Percentiles rank a stretch among this genome's conserved stretches.
phyloP scores from a whole-genome alignment of 805 yeast species.

The Ogataea allantospora region DNA sequence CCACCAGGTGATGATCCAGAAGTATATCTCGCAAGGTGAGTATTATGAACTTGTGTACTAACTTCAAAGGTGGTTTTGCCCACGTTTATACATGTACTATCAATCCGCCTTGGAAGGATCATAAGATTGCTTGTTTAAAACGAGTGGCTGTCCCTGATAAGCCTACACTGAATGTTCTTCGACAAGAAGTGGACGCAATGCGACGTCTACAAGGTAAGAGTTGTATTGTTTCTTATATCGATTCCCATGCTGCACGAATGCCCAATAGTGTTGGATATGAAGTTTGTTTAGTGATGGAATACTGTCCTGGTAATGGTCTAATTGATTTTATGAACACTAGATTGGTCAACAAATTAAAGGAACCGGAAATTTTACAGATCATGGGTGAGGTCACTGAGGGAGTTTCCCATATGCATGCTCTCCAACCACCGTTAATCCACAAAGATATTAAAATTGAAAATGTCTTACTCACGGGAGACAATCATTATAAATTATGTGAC shows the following conservation, averaged over 20 bases:
- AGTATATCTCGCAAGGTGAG: conserved; percentile 75
- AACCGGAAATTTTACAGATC: conserved; percentile 63
- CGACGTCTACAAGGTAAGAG: conserved; percentile 75
- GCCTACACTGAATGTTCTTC: conserved; percentile 69
- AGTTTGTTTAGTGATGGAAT: conserved; percentile 78
- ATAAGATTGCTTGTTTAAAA: conserved; percentile 74
- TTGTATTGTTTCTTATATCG: conserved; percentile 86
- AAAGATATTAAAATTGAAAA: conserved; percentile 83
- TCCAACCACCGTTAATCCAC: conserved; percentile 69
- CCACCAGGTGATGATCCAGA: conserved; percentile 64
- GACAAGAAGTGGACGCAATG: conserved; percentile 98
- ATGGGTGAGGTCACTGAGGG: conserved; percentile 72
- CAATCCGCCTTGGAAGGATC: conserved; percentile 56
- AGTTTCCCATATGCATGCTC: conserved; percentile 73
- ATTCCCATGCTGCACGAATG: conserved; percentile 88
- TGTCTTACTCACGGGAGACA: conserved; percentile 59
- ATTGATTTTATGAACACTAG: conserved; percentile 80
- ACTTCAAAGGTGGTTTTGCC: conserved; percentile 73
- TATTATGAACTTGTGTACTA: conserved; percentile 9
- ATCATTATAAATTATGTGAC: conserved; percentile 71
- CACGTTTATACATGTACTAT: conserved; percentile 83
- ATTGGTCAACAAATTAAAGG: conserved; percentile 62
- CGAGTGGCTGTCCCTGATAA: conserved; percentile 95
- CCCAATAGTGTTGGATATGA: conserved; percentile 57
- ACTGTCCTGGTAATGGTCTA: conserved; percentile 69